Evolutionary conservation across 73 alveolate genomes (phyloP), one percentile per base, ranked within the genome.

Genomic region (Effrenium voratum): DNA sequence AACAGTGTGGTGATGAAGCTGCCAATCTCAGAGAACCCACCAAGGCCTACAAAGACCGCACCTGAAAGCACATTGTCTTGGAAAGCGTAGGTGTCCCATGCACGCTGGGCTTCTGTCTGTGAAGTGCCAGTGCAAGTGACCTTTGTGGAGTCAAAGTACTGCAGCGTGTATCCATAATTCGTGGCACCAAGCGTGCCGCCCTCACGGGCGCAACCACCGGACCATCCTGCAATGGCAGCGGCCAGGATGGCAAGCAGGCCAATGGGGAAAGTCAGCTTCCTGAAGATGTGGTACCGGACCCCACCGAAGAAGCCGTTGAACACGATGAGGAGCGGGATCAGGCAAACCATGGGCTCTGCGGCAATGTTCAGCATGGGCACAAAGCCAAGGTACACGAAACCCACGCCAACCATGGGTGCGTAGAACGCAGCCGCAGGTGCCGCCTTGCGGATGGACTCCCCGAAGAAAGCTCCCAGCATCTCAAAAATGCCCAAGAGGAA

Each of bases 241-340:
- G 94, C 82, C 34, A 30, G n/a, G 26, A 86, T 59, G 45, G 82
- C 94, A 45, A 86, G 38, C 30, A 86, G 52, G 49, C 94, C 94
- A 60, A 86, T 86, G 94, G 94, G 94, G 47, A 86, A 24, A 40
- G 83, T 86, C 38, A 86, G 76, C 83, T 86, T 86, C 94, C 83
- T 59, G 94, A 28, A 32, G 94, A 86, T 22, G 46, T 86, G 73
- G 66, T 86, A 86, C n/a, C 94, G 94, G 47, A 86, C 94, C 2
- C 94, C 85, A 28, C 97, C 97, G n/a, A 90, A 90, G 88, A 68
- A 90, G 47, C 88, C 97, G 45, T 68, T 72, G 88, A 66, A 90
- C n/a, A 90, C 88, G 77, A 90, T 45, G 77, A 90, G 88, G 59
- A 90, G 52, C 3, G 97, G 97, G 40, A 90, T 90, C 85, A 88